Evolutionary conservation across 768 basidiomycete genomes (phyloP).

Genomic region (Mycena albidolilacea): DNA sequence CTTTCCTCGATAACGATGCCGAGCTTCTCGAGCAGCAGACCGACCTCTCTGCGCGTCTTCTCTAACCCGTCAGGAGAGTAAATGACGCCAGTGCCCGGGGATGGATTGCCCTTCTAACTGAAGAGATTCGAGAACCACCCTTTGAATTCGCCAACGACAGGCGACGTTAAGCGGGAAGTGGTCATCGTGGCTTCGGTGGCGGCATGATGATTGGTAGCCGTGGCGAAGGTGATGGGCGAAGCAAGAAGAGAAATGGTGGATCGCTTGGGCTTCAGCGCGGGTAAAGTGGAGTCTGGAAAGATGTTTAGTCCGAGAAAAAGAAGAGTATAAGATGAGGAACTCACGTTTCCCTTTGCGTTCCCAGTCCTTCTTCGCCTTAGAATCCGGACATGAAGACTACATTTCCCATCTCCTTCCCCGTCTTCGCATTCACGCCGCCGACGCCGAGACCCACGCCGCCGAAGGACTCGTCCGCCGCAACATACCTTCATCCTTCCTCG

Average conservation of each 20-base stretch:
- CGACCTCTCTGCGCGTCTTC: slow-evolving; percentile 76
- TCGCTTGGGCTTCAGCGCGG: slow-evolving; percentile 61
- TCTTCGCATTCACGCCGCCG: slow-evolving; percentile 44
- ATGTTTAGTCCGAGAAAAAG: slow-evolving; percentile 16
- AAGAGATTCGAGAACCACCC: slow-evolving; percentile 98
- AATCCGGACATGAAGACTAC: slow-evolving; percentile 52
- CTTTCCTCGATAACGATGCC: slow-evolving; percentile 68
- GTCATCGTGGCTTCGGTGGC: slow-evolving; percentile 44
- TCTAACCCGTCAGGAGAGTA: slow-evolving; percentile 71
- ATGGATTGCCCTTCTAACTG: slow-evolving; percentile 79
- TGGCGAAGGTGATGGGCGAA: slow-evolving; percentile 64
- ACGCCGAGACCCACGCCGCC: slow-evolving; percentile 52
- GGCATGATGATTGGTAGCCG: slow-evolving; percentile 53
- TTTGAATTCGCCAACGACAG: slow-evolving; percentile 87
- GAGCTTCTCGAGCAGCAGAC: slow-evolving; percentile 73
- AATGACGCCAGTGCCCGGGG: slow-evolving; percentile 52
- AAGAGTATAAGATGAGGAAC: slow-evolving; percentile 43
- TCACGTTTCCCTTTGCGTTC: slow-evolving; percentile 71
- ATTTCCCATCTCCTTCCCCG: slow-evolving; percentile 69
- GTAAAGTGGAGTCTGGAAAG: slow-evolving; percentile 48
- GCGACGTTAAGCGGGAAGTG: slow-evolving; percentile 65
- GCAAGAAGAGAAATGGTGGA: slow-evolving; percentile 60
- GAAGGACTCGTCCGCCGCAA: slow-evolving; percentile 50
- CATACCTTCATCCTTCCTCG: slow-evolving; percentile 58
- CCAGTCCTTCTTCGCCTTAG: slow-evolving; percentile 62